A percentile compares a stretch with the other conserved stretches of the same genome.
Conservation (phyloP, 23 red algal species). For the Gracilaria vermiculophylla region DNA sequence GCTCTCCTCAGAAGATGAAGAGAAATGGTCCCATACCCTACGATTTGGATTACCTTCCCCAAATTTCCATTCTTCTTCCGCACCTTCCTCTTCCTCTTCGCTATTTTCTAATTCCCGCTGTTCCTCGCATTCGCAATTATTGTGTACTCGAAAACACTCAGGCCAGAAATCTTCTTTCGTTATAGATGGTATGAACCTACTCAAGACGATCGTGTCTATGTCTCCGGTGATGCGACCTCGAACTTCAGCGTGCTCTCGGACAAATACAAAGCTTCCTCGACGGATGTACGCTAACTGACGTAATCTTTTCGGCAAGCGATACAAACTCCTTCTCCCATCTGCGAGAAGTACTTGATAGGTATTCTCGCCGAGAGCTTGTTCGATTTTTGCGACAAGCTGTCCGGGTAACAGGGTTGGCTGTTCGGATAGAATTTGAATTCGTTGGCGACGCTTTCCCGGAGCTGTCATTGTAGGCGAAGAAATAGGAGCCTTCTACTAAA, state of each 20-base stretch:
- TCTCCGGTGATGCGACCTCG: slow-evolving; percentile 24
- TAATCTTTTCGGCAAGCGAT: slow-evolving; percentile 47
- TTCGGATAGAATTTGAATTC: slow-evolving; percentile 13
- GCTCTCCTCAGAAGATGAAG: slow-evolving; percentile 7
- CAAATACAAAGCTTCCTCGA: slow-evolving; percentile 53
- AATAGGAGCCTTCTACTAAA: too few relatives aligned
- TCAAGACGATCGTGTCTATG: slow-evolving; percentile 44
- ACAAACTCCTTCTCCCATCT: background rate
- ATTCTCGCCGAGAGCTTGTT: slow-evolving; percentile 37
- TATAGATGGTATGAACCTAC: slow-evolving; percentile 10
- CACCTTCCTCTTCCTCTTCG: background rate
- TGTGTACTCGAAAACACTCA: background rate
- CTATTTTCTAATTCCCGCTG: background rate
- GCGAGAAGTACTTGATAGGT: slow-evolving; percentile 4
- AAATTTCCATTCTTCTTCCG: slow-evolving; percentile 31
- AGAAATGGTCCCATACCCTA: background rate
- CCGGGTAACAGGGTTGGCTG: slow-evolving; percentile 16
- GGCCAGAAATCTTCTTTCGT: slow-evolving; percentile 48
- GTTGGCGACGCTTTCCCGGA: slow-evolving; percentile 18
- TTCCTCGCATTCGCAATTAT: background rate
- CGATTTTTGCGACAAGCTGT: slow-evolving; percentile 38
- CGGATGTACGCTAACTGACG: slow-evolving; percentile 47
- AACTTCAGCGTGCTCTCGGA: slow-evolving; percentile 19
- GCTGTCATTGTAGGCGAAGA: background rate
- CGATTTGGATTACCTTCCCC: slow-evolving; percentile 56